phyloP scores from a whole-genome alignment of 345 rosid species.

The Punica granatum region DNA sequence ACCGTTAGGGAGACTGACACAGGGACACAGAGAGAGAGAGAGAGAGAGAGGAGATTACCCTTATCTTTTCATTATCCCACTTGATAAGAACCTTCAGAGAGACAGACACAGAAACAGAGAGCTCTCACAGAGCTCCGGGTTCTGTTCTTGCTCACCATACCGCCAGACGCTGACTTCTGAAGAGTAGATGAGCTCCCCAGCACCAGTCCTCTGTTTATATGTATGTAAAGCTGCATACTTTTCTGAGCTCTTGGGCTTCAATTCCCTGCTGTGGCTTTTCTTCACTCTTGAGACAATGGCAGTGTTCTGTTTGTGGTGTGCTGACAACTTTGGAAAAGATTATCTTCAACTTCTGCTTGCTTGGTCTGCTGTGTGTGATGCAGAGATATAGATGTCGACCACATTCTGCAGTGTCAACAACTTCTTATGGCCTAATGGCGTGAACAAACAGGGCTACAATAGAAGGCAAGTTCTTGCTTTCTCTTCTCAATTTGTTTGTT shows the following conservation, averaged over 20 bases:
- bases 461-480: background rate
- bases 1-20: too few relatives aligned
- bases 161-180: background rate
- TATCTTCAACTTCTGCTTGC: background rate
- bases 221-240: background rate
- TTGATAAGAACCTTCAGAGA: too few relatives aligned
- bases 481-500: background rate
- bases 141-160: background rate
- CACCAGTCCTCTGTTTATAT: background rate
- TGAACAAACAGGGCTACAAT: background rate
- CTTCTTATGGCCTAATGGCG: background rate
- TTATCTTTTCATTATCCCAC: background rate
- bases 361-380: background rate
- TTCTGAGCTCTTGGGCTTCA: background rate
- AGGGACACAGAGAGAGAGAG: background rate
- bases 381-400: background rate
- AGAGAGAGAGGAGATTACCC: background rate
- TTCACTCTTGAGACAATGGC: too few relatives aligned
- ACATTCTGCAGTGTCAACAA: constrained; percentile 1
- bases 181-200: background rate
- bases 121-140: too few relatives aligned
- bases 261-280: background rate
- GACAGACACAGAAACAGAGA: too few relatives aligned
- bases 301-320: too few relatives aligned
- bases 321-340: too few relatives aligned